A percentile compares a stretch with the other conserved stretches of the same genome.
phyloP scores from a whole-genome alignment of 2,329 filamentous ascomycete species.

The Mycosphaerella sp. region DNA sequence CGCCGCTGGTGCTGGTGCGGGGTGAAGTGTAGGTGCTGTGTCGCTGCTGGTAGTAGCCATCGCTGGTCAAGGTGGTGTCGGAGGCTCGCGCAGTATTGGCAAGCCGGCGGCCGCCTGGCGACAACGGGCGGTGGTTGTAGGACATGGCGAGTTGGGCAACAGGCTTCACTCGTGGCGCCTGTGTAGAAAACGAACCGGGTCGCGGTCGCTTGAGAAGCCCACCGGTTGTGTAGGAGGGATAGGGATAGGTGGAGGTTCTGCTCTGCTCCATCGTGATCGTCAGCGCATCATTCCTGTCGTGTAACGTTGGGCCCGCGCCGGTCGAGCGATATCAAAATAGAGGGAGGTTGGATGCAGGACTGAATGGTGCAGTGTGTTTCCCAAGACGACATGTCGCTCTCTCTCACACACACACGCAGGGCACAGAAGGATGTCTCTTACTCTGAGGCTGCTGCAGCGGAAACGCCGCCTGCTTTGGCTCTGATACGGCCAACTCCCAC shows the following conservation, averaged over 20 bases:
- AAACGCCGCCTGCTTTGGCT: slow-evolving; percentile 3
- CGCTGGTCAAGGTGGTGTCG: slow-evolving; percentile 28
- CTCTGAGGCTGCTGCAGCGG: slow-evolving; percentile 1
- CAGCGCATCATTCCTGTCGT: slow-evolving; percentile 14
- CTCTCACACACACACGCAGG: too few relatives aligned
- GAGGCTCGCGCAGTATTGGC: slow-evolving; percentile 29
- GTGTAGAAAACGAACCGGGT: slow-evolving; percentile 14
- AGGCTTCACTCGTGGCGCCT: slow-evolving; percentile 21
- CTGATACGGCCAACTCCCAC: slow-evolving; percentile 2
- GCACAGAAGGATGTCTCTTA: slow-evolving; percentile 1
- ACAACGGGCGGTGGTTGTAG: slow-evolving; percentile 31
- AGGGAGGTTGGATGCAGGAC: neutral
- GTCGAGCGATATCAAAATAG: neutral
- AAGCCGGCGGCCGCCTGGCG: slow-evolving; percentile 33
- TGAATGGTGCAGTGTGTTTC: neutral
- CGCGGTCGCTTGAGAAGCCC: slow-evolving; percentile 12
- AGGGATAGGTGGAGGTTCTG: slow-evolving; percentile 9
- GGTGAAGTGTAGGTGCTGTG: slow-evolving; percentile 30
- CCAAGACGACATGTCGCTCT: neutral
- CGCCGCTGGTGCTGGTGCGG: slow-evolving; percentile 29
- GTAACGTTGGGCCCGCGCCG: slow-evolving; percentile 6
- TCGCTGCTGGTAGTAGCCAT: slow-evolving; percentile 25
- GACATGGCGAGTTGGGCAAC: slow-evolving; percentile 28
- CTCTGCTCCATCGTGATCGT: slow-evolving; percentile 16
- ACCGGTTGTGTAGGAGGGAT: slow-evolving; percentile 1